Conservation (phyloP, 805 yeast genomes). For the Wickerhamomyces queroliae region DNA sequence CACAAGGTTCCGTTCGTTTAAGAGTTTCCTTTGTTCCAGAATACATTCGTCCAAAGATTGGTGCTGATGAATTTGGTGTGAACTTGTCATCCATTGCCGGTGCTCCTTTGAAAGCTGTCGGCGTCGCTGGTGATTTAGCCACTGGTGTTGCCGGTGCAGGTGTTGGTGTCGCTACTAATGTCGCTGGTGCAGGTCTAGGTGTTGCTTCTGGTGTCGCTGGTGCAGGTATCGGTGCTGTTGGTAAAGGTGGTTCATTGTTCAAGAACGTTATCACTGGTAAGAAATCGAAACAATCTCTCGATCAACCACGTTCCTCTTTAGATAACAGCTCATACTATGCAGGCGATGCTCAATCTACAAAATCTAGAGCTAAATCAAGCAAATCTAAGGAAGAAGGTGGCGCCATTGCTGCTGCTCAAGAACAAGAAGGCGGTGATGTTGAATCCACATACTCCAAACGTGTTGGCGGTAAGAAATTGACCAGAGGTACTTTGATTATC, state of each 20-base stretch:
- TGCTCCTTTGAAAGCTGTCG: conserved; percentile 43
- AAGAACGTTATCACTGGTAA: conserved; percentile 27
- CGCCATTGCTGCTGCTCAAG: conserved; percentile 6
- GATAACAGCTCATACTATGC: conserved; percentile 10
- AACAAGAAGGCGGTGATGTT: conserved; percentile 13
- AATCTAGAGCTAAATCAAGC: conserved; percentile 24
- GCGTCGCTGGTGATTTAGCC: conserved; percentile 34
- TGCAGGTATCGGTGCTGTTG: conserved; percentile 37
- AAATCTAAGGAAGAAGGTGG: conserved; percentile 5
- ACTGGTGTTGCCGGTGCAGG: conserved; percentile 36
- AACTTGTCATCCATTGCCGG: conserved; percentile 35
- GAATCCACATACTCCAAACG: conserved; percentile 17
- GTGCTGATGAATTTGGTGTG: conserved; percentile 34
- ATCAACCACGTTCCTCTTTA: conserved; percentile 8
- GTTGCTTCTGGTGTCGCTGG: conserved; percentile 43
- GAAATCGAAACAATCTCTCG: conserved; percentile 15
- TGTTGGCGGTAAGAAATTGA: conserved; percentile 15
- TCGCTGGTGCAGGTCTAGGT: conserved; percentile 40
- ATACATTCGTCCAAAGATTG: conserved; percentile 58
- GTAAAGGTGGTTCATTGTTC: conserved; percentile 39
- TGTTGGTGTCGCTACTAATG: conserved; percentile 32
- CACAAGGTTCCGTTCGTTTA: conserved; percentile 60
- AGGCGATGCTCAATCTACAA: conserved; percentile 30
- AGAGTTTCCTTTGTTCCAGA: conserved; percentile 55
- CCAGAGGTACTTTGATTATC: conserved; percentile 45